These are phyloP conservation scores for Hypocreales sp. DNA, from an alignment of 2,329 filamentous ascomycete genomes.

Conservation along the genomic window DNA sequence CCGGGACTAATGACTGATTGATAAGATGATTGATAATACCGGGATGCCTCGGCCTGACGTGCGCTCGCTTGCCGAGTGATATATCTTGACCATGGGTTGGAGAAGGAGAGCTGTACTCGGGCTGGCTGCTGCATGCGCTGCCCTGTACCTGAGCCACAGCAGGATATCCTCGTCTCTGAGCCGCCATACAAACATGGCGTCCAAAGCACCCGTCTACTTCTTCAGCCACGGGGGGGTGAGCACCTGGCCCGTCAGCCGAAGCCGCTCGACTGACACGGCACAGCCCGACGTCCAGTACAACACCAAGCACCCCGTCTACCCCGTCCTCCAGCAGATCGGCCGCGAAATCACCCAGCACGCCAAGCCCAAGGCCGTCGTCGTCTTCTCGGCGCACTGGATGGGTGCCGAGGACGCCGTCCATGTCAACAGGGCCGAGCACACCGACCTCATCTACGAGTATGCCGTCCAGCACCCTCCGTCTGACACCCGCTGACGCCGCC, in stretches of 20 bases:
- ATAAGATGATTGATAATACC: no score
- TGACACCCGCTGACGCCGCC: conserved; percentile 6
- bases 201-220: conserved; percentile 27
- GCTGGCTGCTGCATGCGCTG: no score
- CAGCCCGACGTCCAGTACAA: conserved; percentile 53
- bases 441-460: conserved; percentile 55
- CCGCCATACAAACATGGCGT: background rate
- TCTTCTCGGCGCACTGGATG: conserved; percentile 70
- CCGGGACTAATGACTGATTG: no score
- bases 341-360: conserved; percentile 54
- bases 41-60: no score
- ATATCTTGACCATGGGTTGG: no score
- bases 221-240: conserved; percentile 33
- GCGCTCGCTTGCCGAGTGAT: no score
- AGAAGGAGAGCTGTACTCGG: no score
- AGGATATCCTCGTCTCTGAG: no score
- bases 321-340: conserved; percentile 48
- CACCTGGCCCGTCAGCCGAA: no score
- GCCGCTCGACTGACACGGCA: conserved; percentile 4
- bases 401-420: conserved; percentile 37
- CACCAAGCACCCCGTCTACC: conserved; percentile 51
- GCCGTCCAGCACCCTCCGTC: background rate
- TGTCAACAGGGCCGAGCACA: conserved; percentile 49
- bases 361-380: conserved; percentile 56
- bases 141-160: no score